These are phyloP conservation scores for Bjerkandera adusta DNA, from an alignment of 1,284 basidiomycete species.

Conservation along the genomic window DNA sequence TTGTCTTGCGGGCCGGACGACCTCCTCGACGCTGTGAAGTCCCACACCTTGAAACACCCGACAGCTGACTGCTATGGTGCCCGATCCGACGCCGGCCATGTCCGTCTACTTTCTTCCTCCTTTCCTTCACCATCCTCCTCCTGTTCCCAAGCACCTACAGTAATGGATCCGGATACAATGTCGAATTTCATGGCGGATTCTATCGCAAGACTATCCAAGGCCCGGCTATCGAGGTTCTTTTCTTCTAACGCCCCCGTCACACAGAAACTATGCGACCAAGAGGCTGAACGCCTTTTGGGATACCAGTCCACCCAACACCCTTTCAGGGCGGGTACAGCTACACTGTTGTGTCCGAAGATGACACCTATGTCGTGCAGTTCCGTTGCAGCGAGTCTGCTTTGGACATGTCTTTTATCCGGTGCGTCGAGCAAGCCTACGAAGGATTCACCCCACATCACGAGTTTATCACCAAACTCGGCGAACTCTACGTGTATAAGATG, in stretches of 20 bases:
- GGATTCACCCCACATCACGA: background rate
- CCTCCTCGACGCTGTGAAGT: too few relatives aligned
- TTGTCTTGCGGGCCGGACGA: too few relatives aligned
- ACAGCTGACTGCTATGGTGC: too few relatives aligned
- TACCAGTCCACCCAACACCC: background rate
- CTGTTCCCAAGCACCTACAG: background rate
- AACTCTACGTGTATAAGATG: constrained; percentile 4
- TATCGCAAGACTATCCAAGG: background rate
- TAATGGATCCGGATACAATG: background rate
- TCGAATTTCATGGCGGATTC: background rate
- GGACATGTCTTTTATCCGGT: background rate
- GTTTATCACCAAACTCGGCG: background rate
- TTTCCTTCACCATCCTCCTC: too few relatives aligned
- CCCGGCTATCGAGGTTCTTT: too few relatives aligned
- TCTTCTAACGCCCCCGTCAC: background rate
- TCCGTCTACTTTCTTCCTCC: too few relatives aligned
- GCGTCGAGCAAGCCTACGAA: constrained; percentile 1
- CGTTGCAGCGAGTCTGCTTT: background rate
- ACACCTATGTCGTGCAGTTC: background rate
- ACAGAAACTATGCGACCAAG: background rate
- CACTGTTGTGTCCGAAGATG: background rate
- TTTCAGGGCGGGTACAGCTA: background rate
- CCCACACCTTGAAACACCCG: too few relatives aligned
- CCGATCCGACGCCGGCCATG: too few relatives aligned
- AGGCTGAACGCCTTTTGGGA: background rate